Percentiles rank a stretch among this genome's conserved stretches.
phyloP scores from a whole-genome alignment of 768 basidiomycete genomes.

The Gymnopilus dilepis region DNA sequence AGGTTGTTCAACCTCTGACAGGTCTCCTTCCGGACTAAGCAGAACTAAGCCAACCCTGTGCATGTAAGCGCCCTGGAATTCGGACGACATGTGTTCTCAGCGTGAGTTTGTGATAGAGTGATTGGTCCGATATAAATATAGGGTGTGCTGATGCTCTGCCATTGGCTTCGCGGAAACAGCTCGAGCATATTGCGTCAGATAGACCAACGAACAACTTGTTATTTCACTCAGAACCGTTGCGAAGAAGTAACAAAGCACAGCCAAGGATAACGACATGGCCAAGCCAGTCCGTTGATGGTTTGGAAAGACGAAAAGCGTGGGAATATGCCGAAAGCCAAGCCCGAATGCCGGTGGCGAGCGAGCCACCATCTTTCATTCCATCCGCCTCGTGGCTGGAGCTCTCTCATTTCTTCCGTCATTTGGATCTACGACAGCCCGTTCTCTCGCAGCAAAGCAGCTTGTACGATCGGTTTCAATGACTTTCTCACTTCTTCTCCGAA shows the following conservation, averaged over 20 bases:
- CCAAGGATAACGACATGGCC: neutral
- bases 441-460: too few relatives aligned
- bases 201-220: neutral
- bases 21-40: neutral
- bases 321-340: neutral
- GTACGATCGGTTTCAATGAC: too few relatives aligned
- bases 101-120: constrained; percentile 1
- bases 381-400: neutral
- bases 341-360: neutral
- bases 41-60: neutral
- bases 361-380: neutral
- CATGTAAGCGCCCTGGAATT: constrained; percentile 9
- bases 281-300: neutral
- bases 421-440: too few relatives aligned
- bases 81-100: constrained; percentile 8
- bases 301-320: neutral
- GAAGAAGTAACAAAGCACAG: neutral
- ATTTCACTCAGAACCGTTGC: neutral
- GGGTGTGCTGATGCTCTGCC: neutral
- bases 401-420: too few relatives aligned
- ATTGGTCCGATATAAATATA: constrained; percentile 6
- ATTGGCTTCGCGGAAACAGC: neutral
- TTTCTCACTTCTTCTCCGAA: too few relatives aligned
- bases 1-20: neutral
- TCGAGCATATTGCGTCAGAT: neutral